Base-by-base conservation (phyloP, 441 rosid species). In the Adansonia madagascariensis region DNA sequence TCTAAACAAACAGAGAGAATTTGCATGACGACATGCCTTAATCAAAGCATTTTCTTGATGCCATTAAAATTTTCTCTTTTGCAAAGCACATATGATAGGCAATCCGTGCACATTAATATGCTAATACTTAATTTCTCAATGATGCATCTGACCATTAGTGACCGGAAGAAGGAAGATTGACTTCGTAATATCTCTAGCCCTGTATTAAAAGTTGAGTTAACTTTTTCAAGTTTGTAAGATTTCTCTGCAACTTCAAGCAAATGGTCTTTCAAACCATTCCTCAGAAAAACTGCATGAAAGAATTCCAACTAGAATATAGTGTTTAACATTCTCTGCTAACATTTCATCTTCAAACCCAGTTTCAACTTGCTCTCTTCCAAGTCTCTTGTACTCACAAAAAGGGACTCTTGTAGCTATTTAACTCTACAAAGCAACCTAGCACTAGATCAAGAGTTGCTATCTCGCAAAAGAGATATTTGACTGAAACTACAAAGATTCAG, bases 181-280 rank as follows among this genome's bases (percentile, higher is more conserved):
- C 27, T 31, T 31, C 9, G 46, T 52, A 71, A 71, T 0, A 72
- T 41, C 75, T 56, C 17, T 41, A 1, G 65, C 52, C 22, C 52
- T 56, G 35, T 72, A 22, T 56, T 39, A 56, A 56, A 68, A 18
- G 18, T 57, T 12, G 27, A 57, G 35, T 41, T 2, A 35, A 35
- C 12, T 2, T 53, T 35, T 17, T 56, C 47, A 55, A 41, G 27
- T 71, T 72, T 72, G 10, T 72, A 56, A 17, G 12, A 35, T 20
- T 46, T n/a, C 31, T 46, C 56, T 39, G 49, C 24, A 64, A 41
- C 20, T 70, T 70, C 44, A 49, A 70, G 74, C 60, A 70, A 11
- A 70, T 15, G 61, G 60, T 27, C 74, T 15, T 20, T 70, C 60
- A 50, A 70, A 50, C 55, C 72, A 67, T 70, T 24, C 44, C 60